Evolutionary conservation across 2,329 filamentous ascomycete genomes (phyloP), one percentile per base, ranked within the genome.

Genomic region (Didymosphaeria variabile): DNA sequence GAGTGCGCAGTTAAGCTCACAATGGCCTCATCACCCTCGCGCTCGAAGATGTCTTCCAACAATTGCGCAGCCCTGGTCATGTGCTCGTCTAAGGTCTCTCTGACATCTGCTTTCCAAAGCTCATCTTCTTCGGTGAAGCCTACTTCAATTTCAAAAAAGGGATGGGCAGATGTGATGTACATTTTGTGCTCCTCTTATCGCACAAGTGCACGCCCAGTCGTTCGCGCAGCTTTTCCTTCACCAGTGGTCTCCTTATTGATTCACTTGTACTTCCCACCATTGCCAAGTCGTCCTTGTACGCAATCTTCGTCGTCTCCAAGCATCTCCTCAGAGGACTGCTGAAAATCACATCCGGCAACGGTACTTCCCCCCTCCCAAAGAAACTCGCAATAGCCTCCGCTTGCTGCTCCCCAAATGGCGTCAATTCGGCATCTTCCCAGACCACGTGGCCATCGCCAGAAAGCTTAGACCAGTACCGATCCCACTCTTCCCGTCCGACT

Each of bases 401-500:
- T 73, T 91, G 85, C 2, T 72, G 71, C 29, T 84, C 71, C 6
- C 89, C 89, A 0, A 79, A 79, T 1, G 80, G 73, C 0, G 87
- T 90, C 54, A 91, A 80, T 8, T 82, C 79, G 1, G 89, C 81
- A 63, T 90, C 88, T n/a, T 83, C 79, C 88, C 88, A 91, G 55
- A 75, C 74, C 0, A 79, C 75, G 1, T 85, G 88, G 50, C 80
- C 85, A 69, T 90, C 88, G 62, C 88, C 88, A 26, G 88, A 82
- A 2, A 84, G 80, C 57, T 84, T 80, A 3, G 85, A 83, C 87
- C 87, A 90, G 78, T 90, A 88, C 69, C 85, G 80, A 70, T 90
- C 87, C 88, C 88, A 90, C n/a, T 85, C 85, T 6, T 85, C 82
- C 1, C 87, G 90, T 34, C 88, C 87, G 65, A 89, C 89, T 69